Base-by-base conservation (phyloP, 768 basidiomycete species). In the Lentinula sp. region DNA sequence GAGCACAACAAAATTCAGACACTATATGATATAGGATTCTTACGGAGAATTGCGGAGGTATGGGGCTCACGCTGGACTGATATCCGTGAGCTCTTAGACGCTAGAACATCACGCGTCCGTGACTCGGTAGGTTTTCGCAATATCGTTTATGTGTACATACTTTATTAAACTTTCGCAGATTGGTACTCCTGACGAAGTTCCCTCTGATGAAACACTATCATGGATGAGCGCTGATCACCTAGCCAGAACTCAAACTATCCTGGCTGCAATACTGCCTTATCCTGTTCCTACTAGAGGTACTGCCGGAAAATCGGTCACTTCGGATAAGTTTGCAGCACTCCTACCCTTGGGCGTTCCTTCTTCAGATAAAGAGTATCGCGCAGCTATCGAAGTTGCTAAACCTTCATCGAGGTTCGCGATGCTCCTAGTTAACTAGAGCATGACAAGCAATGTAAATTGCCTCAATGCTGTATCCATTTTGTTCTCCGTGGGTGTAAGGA, bases 351-450 rank as follows among this genome's bases (percentile, higher is more conserved):
- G 86, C 5, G 69, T 76, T 32, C 85, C 88, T 60, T 66, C 72
- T 15, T 65, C 74, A 42, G 84, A 86, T 53, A 77, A 82, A 62
- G 76, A 80, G 28, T 83, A 84, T 67, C 80, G 84, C 55, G 73
- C 85, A 41, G 81, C 84, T 33, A 68, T 91, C 46, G 82, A 87
- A 42, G 70, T 89, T 36, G 87, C 85, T 20, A 90, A 88, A 64
- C 84, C 90, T 16, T 85, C 85, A 43, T 79, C 88, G 46, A 79
- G 91, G 61, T 91, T 93, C 72, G 89, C 89, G 15, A 75, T 92
- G 68, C 73, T 93, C 50, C 77, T 91, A 60, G 78, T 90, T 61
- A 86, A 83, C 12, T 57, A 79, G 74, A 65, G 70, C 73, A 62
- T 20, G 20, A 52, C 9, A 52, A 9, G 28, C 15, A 52, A 20